These are phyloP conservation scores for Neoscytalidium dimidiatum DNA, from an alignment of 2,329 filamentous ascomycete genomes.

Conservation along the genomic window DNA sequence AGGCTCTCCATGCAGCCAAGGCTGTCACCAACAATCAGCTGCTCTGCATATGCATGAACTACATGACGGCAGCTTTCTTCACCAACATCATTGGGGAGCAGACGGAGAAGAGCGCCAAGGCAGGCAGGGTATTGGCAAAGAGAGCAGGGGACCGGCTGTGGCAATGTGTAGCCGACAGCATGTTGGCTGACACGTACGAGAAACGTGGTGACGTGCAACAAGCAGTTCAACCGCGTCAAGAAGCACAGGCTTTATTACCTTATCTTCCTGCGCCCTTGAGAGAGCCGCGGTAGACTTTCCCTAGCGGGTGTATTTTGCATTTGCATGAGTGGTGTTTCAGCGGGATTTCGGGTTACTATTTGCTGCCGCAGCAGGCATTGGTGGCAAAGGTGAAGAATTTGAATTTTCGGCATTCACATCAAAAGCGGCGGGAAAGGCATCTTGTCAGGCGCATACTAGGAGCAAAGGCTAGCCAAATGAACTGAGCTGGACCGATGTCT, in stretches of 20 bases:
- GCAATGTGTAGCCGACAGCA: conserved; percentile 71
- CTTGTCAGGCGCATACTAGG: not conserved
- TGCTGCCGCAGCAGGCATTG: not conserved
- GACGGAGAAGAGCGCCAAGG: conserved; percentile 53
- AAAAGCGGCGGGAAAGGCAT: not conserved
- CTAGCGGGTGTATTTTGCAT: not conserved
- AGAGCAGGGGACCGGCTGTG: conserved; percentile 46
- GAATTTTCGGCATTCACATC: not conserved
- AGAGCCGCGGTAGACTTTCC: not conserved
- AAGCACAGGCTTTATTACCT: conserved; percentile 36
- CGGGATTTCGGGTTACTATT: not conserved
- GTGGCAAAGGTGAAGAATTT: not conserved
- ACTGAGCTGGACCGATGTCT: not conserved
- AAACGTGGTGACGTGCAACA: conserved; percentile 66
- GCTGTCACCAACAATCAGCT: conserved; percentile 74
- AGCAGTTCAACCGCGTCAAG: conserved; percentile 48
- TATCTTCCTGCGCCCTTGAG: conserved; percentile 30
- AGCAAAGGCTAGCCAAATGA: not conserved
- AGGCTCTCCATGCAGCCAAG: conserved; percentile 70
- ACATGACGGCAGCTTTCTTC: conserved; percentile 84
- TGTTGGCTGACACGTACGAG: conserved; percentile 75
- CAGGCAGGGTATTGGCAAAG: conserved; percentile 56
- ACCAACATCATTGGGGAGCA: conserved; percentile 72
- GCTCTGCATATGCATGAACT: conserved; percentile 77
- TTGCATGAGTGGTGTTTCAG: conserved; percentile 6